Evolutionary conservation across 2,329 filamentous ascomycete genomes (phyloP), one percentile per base, ranked within the genome.

Genomic region (Epichloe sp.): DNA sequence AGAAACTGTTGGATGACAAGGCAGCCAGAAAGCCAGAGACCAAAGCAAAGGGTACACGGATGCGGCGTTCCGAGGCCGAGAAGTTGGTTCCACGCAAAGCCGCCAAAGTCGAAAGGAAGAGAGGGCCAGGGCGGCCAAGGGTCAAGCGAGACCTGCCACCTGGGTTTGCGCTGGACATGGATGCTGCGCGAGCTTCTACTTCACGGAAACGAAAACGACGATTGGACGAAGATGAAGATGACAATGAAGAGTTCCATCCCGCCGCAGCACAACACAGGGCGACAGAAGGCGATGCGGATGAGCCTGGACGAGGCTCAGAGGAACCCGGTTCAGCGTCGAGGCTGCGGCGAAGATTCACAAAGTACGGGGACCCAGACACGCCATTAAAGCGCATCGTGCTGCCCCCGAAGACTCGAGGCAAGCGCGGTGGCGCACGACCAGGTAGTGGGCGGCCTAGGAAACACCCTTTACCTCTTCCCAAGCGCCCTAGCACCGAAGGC

Each of bases 391-490:
- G 50, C 26, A 42, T 48, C 52, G 55, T 51, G 58, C 58, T 58
- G 44, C 56, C 56, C 68, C 68, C 67, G n/a, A 68, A 67, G 56
- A 58, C 60, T 26, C 57, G 62, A 23, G 65, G 66, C 37, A 68
- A 69, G 53, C 62, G 66, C 41, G 67, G 66, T 35, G 67, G 67
- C 7, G 67, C 66, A 34, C 61, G 66, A 44, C 67, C 67, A 5
- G 66, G 67, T 11, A 69, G 67, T 52, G 67, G 67, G 31, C 60
- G 67, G 44, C 67, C 67, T 60, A 66, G 67, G 58, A 69, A 68
- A 57, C 65, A 69, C 40, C 65, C 64, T 35, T 62, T 62, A 35
- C 56, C 55, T 34, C 44, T 44, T 12, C 49, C 54, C 23, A 54
- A 56, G 35, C 40, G 31, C 31, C 31, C 31, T 0, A 31, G 8